Conservation (phyloP, 2,329 filamentous ascomycete species). For the Neodidymelliopsis sp. region DNA sequence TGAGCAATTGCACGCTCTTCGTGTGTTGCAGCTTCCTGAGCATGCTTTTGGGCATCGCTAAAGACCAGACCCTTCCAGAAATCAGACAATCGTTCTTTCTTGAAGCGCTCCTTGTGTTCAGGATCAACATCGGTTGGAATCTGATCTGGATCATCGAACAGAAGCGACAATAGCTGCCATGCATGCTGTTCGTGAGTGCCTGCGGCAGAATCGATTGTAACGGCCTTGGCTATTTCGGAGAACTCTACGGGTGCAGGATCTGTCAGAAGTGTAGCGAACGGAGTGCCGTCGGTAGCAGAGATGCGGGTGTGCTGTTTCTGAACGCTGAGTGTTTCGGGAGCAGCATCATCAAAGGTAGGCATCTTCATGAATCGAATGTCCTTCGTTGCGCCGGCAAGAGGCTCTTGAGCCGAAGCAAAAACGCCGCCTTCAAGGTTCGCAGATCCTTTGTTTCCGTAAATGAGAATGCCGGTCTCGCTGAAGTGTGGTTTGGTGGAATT, state of each 20-base stretch:
- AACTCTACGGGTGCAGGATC: conserved; percentile 61
- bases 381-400: conserved; percentile 68
- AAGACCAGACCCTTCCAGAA: conserved; percentile 65
- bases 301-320: conserved; percentile 64
- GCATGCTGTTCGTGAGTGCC: conserved; percentile 72
- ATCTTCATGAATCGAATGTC: conserved; percentile 72
- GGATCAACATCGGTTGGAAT: conserved; percentile 50
- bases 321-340: conserved; percentile 61
- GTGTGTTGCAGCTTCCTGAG: conserved; percentile 66
- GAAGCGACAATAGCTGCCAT: conserved; percentile 85
- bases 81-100: conserved; percentile 69
- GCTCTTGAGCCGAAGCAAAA: conserved; percentile 62
- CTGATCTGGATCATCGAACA: conserved; percentile 72
- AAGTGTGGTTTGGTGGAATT: conserved; percentile 79
- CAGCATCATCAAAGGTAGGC: conserved; percentile 57
- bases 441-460: conserved; percentile 64
- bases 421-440: conserved; percentile 56
- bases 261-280: conserved; percentile 61
- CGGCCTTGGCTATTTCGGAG: conserved; percentile 57
- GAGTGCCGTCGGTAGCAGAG: conserved; percentile 59
- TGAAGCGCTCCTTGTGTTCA: conserved; percentile 51
- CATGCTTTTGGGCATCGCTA: conserved; percentile 50
- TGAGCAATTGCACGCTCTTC: conserved; percentile 87
- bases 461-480: conserved; percentile 75
- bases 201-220: conserved; percentile 46